Conservation (phyloP, 257 asterid genomes). For the Asclepias syriaca region DNA sequence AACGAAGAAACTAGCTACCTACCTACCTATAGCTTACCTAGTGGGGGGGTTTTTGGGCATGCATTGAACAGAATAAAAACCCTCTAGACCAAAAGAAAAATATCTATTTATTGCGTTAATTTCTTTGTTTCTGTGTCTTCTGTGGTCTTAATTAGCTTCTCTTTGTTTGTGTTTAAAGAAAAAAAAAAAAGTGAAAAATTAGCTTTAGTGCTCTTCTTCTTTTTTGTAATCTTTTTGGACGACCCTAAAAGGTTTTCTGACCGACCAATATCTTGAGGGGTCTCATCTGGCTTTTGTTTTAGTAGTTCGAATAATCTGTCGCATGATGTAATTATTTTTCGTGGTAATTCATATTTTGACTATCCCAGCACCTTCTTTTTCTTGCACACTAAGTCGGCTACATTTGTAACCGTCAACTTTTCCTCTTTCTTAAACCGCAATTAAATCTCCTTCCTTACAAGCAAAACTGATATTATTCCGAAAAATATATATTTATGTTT, state of each 20-base stretch:
- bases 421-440: no score
- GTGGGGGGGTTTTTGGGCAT: background rate
- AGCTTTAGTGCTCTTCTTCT: background rate
- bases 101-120: background rate
- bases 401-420: no score
- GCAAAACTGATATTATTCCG: no score
- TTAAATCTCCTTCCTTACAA: no score
- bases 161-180: background rate
- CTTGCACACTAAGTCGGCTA: background rate
- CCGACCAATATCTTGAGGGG: background rate
- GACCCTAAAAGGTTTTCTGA: background rate
- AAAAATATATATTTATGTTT: no score
- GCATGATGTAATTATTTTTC: slow-evolving; percentile 6
- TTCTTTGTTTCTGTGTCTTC: slow-evolving; percentile 10
- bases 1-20: slow-evolving; percentile 23
- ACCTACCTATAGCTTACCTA: background rate
- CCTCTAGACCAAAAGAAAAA: slow-evolving; percentile 19
- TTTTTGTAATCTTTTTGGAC: background rate
- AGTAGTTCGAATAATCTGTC: slow-evolving; percentile 24
- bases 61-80: background rate
- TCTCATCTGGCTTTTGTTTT: background rate
- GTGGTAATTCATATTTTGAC: background rate
- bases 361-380: background rate
- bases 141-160: slow-evolving; percentile 14
- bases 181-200: background rate